phyloP scores from a whole-genome alignment of 2,329 filamentous ascomycete species.

The Sporothrix euskadiensis region DNA sequence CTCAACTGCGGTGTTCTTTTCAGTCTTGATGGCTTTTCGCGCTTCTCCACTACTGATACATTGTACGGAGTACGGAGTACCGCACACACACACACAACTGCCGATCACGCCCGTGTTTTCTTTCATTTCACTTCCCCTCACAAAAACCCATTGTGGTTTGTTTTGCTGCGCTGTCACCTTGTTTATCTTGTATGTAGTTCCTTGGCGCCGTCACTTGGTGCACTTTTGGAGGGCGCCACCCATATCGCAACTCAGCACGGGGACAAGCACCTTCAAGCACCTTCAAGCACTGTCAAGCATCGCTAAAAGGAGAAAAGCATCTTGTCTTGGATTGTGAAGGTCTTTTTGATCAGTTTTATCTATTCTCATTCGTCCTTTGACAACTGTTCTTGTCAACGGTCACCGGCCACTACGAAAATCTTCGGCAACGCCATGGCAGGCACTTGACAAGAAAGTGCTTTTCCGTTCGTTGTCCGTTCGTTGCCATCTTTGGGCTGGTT shows the following conservation, averaged over 20 bases:
- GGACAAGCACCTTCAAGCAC: background rate
- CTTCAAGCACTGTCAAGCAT: background rate
- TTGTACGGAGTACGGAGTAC: background rate
- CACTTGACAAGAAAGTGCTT: background rate
- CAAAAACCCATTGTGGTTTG: background rate
- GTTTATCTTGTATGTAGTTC: background rate
- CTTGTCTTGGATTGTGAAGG: background rate
- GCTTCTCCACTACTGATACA: too few relatives aligned
- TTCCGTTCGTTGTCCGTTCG: background rate
- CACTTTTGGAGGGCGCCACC: background rate
- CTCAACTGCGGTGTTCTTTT: background rate
- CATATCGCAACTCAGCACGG: too few relatives aligned
- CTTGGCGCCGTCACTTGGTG: background rate
- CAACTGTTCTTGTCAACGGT: too few relatives aligned
- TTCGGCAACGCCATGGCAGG: constrained; percentile 1
- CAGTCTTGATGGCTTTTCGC: background rate
- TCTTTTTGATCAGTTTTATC: background rate
- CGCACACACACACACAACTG: background rate
- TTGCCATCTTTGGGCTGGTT: background rate
- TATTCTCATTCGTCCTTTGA: background rate
- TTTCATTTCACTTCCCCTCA: background rate
- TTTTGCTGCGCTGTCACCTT: background rate
- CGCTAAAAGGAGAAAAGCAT: background rate
- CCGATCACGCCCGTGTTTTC: background rate
- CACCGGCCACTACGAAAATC: too few relatives aligned